These are phyloP conservation scores for Pichia sp. DNA, from an alignment of 1,139 yeast genomes.

Conservation along the genomic window DNA sequence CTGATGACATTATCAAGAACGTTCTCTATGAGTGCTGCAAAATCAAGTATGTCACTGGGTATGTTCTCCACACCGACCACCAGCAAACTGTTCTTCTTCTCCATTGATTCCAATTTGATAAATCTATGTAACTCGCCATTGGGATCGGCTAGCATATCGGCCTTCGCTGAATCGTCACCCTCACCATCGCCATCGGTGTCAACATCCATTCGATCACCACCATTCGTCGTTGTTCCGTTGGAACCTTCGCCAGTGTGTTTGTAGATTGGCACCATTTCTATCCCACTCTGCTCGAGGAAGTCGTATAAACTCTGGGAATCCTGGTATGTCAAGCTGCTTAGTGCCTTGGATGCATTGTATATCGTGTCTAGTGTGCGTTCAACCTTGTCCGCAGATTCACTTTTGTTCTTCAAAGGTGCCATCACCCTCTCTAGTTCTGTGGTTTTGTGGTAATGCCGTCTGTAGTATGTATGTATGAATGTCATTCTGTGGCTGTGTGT, in stretches of 20 bases:
- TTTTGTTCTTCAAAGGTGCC: neutral
- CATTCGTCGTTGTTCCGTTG: neutral
- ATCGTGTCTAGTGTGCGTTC: slow-evolving; percentile 4
- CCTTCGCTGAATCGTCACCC: neutral
- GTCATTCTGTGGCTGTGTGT: neutral
- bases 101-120: neutral
- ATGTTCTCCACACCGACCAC: slow-evolving; percentile 5
- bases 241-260: too few species aligned
- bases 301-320: slow-evolving; percentile 11
- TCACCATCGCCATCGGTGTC: neutral
- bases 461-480: slow-evolving; percentile 5
- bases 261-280: too few species aligned
- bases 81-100: neutral
- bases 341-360: slow-evolving; percentile 6
- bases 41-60: slow-evolving; percentile 9
- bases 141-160: neutral
- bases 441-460: neutral
- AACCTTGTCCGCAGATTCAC: slow-evolving; percentile 1
- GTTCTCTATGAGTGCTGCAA: slow-evolving; percentile 14
- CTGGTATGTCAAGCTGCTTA: slow-evolving; percentile 7
- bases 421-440: neutral
- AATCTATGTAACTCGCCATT: neutral
- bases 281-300: slow-evolving; percentile 3
- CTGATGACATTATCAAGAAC: slow-evolving; percentile 12
- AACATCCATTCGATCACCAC: neutral